Percentiles rank a stretch among this genome's conserved stretches.
phyloP scores from a whole-genome alignment of 139 green algal genomes.

The Trebouxia sp. region DNA sequence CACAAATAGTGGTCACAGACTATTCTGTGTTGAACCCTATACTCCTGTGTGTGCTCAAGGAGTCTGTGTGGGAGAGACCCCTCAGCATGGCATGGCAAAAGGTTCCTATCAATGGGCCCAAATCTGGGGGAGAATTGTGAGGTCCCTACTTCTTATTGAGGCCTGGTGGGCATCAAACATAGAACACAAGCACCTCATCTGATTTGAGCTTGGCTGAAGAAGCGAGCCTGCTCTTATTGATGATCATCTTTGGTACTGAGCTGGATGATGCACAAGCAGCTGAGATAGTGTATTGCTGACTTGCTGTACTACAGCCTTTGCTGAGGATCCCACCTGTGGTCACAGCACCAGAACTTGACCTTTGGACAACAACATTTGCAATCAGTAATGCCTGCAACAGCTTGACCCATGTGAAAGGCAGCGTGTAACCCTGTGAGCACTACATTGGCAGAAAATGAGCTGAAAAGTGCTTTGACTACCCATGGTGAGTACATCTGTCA shows the following conservation, averaged over 20 bases:
- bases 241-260: not conserved
- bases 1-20: not conserved
- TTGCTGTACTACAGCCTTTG: not conserved
- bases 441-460: too few relatives aligned
- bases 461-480: too few relatives aligned
- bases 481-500: not conserved
- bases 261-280: not conserved
- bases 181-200: not conserved
- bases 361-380: too few relatives aligned
- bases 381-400: too few relatives aligned
- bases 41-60: not conserved
- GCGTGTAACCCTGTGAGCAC: too few relatives aligned
- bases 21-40: not conserved
- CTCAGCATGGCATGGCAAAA: not conserved
- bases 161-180: too few relatives aligned
- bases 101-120: not conserved
- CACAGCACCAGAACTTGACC: not conserved
- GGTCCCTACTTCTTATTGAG: too few relatives aligned
- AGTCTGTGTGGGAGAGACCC: slow-evolving; percentile 26
- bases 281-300: not conserved
- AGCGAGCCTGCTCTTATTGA: too few relatives aligned
- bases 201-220: too few relatives aligned
- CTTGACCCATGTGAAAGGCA: too few relatives aligned
- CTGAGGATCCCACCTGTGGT: not conserved
- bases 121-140: too few relatives aligned